These are phyloP conservation scores for Pogostemon cablin DNA, from an alignment of 257 asterid species.

Conservation along the genomic window DNA sequence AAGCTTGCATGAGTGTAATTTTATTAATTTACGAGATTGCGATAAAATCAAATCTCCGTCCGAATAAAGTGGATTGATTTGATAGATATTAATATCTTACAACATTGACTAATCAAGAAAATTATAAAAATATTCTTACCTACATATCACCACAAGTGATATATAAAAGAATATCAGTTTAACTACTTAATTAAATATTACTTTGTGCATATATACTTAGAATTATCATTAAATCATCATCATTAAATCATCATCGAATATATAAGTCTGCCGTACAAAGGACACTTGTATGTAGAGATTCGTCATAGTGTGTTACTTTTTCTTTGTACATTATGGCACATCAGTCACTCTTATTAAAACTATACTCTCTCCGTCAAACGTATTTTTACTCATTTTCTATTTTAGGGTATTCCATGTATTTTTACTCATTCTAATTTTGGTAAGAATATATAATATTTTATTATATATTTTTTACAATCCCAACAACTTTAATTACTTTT, in stretches of 20 bases:
- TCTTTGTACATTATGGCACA: conserved; percentile 23
- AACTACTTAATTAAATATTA: too few relatives aligned
- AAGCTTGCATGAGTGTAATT: neutral
- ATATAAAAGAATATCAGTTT: too few relatives aligned
- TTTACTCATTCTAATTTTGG: too few relatives aligned
- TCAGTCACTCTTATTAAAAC: conserved; percentile 41
- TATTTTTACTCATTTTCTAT: too few relatives aligned
- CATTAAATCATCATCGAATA: conserved; percentile 19
- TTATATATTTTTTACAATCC: too few relatives aligned
- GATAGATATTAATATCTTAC: conserved; percentile 19
- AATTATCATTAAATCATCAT: conserved; percentile 26
- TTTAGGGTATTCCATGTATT: too few relatives aligned
- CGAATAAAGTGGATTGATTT: conserved; percentile 24
- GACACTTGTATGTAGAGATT: conserved; percentile 70
- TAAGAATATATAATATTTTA: too few relatives aligned
- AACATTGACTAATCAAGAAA: conserved; percentile 28
- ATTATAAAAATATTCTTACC: conserved; percentile 16
- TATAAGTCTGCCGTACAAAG: conserved; percentile 37
- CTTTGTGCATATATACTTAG: neutral
- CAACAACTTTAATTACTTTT: too few relatives aligned
- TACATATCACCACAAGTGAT: conserved; percentile 14
- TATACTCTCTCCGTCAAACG: too few relatives aligned
- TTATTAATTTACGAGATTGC: neutral
- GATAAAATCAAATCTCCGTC: conserved; percentile 3
- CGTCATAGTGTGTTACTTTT: conserved; percentile 49